Conservation (phyloP, 208 protist genomes). For the Leptomonas seymouri region DNA sequence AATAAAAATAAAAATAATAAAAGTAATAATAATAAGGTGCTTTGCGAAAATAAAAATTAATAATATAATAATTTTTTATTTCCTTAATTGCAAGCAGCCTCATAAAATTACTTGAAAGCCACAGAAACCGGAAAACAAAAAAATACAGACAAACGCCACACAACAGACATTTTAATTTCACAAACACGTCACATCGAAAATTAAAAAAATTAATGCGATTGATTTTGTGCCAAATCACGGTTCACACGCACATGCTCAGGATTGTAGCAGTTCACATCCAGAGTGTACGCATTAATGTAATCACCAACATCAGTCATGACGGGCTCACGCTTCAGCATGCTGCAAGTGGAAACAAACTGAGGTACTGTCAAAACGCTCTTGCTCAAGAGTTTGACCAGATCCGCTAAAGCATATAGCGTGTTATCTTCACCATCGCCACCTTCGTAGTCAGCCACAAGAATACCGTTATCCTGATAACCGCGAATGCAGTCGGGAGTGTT, state of each 20-base stretch:
- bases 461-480: slow-evolving; percentile 91
- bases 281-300: slow-evolving; percentile 88
- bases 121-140: neutral
- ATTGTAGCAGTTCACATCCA: slow-evolving; percentile 82
- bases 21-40: too few species aligned
- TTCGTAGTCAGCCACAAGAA: slow-evolving; percentile 93
- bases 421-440: slow-evolving; percentile 86
- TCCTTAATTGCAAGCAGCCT: too few species aligned
- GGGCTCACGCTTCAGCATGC: slow-evolving; percentile 62
- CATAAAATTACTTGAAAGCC: too few species aligned
- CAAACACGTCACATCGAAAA: neutral
- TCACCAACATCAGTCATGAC: slow-evolving; percentile 93
- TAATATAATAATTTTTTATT: too few species aligned
- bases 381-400: slow-evolving; percentile 74
- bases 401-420: slow-evolving; percentile 86
- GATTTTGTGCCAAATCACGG: slow-evolving; percentile 62
- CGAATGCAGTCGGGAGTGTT: slow-evolving; percentile 94
- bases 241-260: slow-evolving; percentile 83
- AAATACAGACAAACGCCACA: slow-evolving; percentile 4
- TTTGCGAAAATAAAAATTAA: too few species aligned
- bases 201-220: slow-evolving; percentile 11
- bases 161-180: neutral
- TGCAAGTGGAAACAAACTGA: slow-evolving; percentile 82
- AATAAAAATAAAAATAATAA: too few species aligned
- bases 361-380: slow-evolving; percentile 88